Conservation (phyloP, 208 protist genomes). For the Trypanosoma mega region DNA sequence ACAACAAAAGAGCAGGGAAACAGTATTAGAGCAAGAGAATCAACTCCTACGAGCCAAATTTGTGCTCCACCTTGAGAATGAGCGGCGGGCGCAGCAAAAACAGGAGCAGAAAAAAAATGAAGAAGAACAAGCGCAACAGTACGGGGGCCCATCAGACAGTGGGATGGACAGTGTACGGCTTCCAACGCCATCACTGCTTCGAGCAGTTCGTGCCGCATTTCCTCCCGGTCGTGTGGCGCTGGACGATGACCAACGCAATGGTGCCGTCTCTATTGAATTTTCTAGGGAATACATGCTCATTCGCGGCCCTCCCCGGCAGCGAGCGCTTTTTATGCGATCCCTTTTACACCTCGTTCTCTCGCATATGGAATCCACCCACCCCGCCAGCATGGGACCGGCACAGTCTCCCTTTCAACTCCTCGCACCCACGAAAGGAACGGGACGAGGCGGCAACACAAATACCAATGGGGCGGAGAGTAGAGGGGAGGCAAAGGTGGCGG, state of each 20-base stretch:
- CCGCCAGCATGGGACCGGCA: neutral
- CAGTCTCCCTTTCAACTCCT: neutral
- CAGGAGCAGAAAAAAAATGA: neutral
- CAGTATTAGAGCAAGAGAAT: neutral
- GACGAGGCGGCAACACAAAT: too few species aligned
- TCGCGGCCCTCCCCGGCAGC: neutral
- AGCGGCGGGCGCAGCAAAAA: neutral
- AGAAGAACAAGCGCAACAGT: neutral
- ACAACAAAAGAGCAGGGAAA: neutral
- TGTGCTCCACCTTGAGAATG: neutral
- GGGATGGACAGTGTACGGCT: slow-evolving; percentile 17
- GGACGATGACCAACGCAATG: neutral
- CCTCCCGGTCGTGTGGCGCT: neutral
- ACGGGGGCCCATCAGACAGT: neutral
- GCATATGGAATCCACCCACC: neutral
- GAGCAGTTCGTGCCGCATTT: slow-evolving; percentile 6
- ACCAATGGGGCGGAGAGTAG: neutral
- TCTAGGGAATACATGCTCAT: slow-evolving; percentile 3
- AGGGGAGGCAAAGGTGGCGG: neutral
- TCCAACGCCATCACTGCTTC: neutral
- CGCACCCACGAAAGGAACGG: neutral
- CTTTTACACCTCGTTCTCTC: neutral
- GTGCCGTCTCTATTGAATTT: slow-evolving; percentile 11
- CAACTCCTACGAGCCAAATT: neutral
- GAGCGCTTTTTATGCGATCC: neutral